phyloP scores from a whole-genome alignment of 495 filamentous ascomycete species.

The Penicillium robsamsonii region DNA sequence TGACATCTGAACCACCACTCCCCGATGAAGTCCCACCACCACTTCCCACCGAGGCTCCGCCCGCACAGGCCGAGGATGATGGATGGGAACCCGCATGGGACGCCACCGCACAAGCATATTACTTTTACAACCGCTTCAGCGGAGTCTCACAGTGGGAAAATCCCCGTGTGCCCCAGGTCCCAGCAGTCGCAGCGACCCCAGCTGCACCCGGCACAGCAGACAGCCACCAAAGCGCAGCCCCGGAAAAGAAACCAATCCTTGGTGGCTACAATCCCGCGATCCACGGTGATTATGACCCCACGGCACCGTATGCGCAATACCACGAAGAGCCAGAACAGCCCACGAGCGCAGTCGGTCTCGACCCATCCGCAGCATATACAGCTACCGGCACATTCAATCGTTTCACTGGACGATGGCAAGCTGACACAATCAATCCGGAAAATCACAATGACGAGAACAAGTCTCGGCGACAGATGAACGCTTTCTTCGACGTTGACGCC shows the following conservation, averaged over 20 bases:
- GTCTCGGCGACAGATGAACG: constrained; percentile 82
- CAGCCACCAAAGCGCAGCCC: constrained; percentile 12
- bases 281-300: constrained; percentile 93
- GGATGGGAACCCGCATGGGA: constrained; percentile 92
- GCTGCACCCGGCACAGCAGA: constrained; percentile 27
- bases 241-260: constrained; percentile 32
- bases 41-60: constrained; percentile 53
- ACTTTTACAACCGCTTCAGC: constrained; percentile 88
- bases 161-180: constrained; percentile 65
- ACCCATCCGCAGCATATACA: constrained; percentile 52
- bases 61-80: constrained; percentile 60
- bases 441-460: constrained; percentile 88
- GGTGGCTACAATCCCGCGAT: constrained; percentile 94
- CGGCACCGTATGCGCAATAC: constrained; percentile 79
- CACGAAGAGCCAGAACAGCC: constrained; percentile 35
- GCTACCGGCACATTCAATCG: constrained; percentile 82
- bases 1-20: constrained; percentile 45
- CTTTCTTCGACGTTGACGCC: constrained; percentile 97
- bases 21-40: constrained; percentile 51
- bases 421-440: constrained; percentile 59
- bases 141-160: constrained; percentile 82
- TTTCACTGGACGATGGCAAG: constrained; percentile 86
- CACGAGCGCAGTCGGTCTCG: constrained; percentile 25
- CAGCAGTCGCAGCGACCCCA: constrained; percentile 16
- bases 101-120: constrained; percentile 63